phyloP scores from a whole-genome alignment of 306 rosid species.

The Prinsepia uniflora region DNA sequence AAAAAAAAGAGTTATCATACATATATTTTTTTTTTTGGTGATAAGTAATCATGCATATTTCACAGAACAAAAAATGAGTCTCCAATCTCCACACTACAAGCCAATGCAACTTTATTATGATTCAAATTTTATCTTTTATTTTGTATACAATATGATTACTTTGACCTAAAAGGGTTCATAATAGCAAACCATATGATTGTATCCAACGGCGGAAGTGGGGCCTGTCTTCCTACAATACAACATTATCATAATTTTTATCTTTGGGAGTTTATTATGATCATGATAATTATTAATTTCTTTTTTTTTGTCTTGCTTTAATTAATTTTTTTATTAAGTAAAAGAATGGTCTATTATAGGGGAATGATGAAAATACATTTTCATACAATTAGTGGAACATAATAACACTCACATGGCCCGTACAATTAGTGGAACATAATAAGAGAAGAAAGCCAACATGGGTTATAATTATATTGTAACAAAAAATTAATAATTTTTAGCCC shows the following conservation, averaged over 20 bases:
- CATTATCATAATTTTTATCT: slow-evolving; percentile 52
- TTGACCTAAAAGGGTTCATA: slow-evolving; percentile 56
- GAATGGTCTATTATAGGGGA: slow-evolving; percentile 43
- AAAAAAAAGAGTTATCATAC: too few relatives aligned
- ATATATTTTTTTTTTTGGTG: too few relatives aligned
- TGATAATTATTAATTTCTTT: slow-evolving; percentile 26
- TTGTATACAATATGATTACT: slow-evolving; percentile 40
- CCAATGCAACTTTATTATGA: slow-evolving; percentile 37
- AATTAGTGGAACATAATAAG: slow-evolving; percentile 24
- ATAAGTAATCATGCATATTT: slow-evolving; percentile 22
- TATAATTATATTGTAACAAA: not conserved
- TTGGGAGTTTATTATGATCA: slow-evolving; percentile 27
- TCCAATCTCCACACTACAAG: slow-evolving; percentile 35
- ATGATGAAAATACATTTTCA: slow-evolving; percentile 38
- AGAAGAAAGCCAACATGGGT: not conserved
- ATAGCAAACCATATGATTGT: slow-evolving; percentile 46
- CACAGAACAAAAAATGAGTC: slow-evolving; percentile 8
- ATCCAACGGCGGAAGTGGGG: slow-evolving; percentile 70
- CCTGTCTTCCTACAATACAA: slow-evolving; percentile 45
- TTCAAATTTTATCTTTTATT: slow-evolving; percentile 18
- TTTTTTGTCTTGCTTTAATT: slow-evolving; percentile 28
- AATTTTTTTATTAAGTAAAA: slow-evolving; percentile 39
- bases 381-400: slow-evolving; percentile 24
- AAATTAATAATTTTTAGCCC: not conserved
- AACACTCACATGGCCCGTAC: slow-evolving; percentile 34